These are phyloP conservation scores for Pseudocercospora musae DNA, from an alignment of 2,329 filamentous ascomycete genomes.

Conservation along the genomic window DNA sequence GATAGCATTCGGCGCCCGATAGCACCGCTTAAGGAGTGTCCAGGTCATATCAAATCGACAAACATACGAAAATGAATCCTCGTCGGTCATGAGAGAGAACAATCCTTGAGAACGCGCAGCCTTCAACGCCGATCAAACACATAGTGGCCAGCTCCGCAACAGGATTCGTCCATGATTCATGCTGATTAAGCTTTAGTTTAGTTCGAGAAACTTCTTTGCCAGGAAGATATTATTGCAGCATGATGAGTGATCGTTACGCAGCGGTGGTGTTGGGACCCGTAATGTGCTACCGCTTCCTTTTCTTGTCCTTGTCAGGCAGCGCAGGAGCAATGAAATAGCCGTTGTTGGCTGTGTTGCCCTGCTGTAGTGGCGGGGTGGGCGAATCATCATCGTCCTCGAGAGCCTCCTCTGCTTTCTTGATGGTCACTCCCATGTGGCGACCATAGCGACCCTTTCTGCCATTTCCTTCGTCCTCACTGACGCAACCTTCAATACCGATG, in stretches of 20 bases:
- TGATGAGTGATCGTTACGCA: background rate
- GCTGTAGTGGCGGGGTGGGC: constrained; percentile 25
- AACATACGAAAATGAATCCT: background rate
- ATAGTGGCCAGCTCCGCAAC: background rate
- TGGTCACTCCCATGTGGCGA: constrained; percentile 64
- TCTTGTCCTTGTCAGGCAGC: constrained; percentile 62
- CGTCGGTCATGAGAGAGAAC: background rate
- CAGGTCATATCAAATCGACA: background rate
- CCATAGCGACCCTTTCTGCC: constrained; percentile 91
- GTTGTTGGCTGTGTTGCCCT: constrained; percentile 29
- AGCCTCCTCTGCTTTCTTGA: constrained; percentile 52
- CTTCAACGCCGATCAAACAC: background rate
- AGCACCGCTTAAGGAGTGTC: background rate
- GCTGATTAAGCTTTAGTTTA: background rate
- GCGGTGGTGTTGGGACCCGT: background rate
- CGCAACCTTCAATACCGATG: constrained; percentile 85
- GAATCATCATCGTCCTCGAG: constrained; percentile 15
- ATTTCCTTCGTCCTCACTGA: constrained; percentile 97
- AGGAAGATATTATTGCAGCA: background rate
- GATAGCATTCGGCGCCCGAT: background rate
- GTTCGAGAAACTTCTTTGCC: background rate
- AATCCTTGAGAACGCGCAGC: background rate
- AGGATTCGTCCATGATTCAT: background rate
- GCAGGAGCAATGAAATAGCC: constrained; percentile 36
- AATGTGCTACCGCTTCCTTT: constrained; percentile 38